Evolutionary conservation across 2,329 filamentous ascomycete genomes (phyloP).

Genomic region (Fusarium staphyleae): DNA sequence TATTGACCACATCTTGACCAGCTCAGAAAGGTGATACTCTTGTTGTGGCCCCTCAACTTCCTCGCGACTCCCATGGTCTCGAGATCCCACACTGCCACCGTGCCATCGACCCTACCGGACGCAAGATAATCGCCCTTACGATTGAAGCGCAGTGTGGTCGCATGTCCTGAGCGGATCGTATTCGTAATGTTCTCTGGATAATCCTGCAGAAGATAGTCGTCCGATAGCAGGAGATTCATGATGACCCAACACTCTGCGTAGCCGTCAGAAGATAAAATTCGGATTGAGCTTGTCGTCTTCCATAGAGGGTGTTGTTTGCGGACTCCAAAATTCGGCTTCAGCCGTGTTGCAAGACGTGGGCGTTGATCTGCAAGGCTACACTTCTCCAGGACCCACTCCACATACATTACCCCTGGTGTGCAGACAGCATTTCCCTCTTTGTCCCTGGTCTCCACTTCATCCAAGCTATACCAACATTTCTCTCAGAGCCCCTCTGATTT

Average conservation of each 20-base stretch:
- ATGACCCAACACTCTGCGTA: constrained; percentile 5
- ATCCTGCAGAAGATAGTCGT: constrained; percentile 74
- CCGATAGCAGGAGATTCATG: constrained; percentile 68
- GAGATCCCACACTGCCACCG: constrained; percentile 94
- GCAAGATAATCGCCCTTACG: constrained; percentile 93
- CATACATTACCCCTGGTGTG: constrained; percentile 21
- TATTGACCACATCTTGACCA: constrained; percentile 95
- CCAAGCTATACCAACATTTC: constrained; percentile 41
- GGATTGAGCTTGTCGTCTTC: constrained; percentile 23
- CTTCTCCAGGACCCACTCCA: neutral
- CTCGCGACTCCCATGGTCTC: constrained; percentile 97
- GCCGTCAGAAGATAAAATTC: constrained; percentile 3
- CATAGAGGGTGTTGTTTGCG: constrained; percentile 32
- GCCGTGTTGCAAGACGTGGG: constrained; percentile 34
- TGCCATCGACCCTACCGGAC: constrained; percentile 91
- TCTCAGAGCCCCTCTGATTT: constrained; percentile 34
- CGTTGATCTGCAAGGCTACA: constrained; percentile 47
- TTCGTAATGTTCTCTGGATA: constrained; percentile 91
- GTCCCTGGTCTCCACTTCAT: constrained; percentile 16
- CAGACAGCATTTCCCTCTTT: constrained; percentile 12
- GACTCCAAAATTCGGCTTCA: constrained; percentile 36
- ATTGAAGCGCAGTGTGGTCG: constrained; percentile 82
- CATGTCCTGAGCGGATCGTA: constrained; percentile 77
- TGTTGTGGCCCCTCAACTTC: constrained; percentile 91
- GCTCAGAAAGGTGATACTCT: constrained; percentile 91